Base-by-base conservation (phyloP, 140 eudicot species). In the Anethum foeniculum region DNA sequence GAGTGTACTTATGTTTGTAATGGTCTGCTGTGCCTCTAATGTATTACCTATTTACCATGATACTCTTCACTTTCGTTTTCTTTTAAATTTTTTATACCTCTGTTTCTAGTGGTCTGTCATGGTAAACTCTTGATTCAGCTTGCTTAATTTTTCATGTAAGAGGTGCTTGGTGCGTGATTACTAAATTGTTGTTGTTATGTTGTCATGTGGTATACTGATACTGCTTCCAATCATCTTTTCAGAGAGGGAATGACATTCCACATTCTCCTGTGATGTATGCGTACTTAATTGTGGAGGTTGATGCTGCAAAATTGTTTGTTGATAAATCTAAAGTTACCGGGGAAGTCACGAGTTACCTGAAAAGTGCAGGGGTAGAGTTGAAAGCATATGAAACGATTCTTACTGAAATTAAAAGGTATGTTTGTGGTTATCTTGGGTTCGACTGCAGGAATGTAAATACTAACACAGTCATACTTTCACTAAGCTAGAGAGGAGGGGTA, bases 181-280 rank as follows among this genome's bases (percentile, higher is more conserved):
- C 72, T 80, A 18, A 38, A 72, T 48, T 72, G 54, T 27, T 44
- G 30, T 72, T 77, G 77, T 44, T 7, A 36, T 77, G 32, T 82
- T 60, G 60, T 44, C 65, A 56, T 23, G 28, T 68, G 39, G 27
- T 80, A 25, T 27, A 77, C 51, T 72, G 28, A 48, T 80, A 67
- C 60, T 85, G 68, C 43, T 30, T 62, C 39, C 30, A n/a, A 43
- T 58, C 80, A 23, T 85, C 10, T 58, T 49, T 78, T 76, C 87
- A 94, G 98, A 92, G 98, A 88, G 99, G 99, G 79, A 91, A 81
- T 69, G 99, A 95, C 75, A 83, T 92, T 69, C 97, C 97, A 77
- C 92, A 91, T 90, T 92, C 97, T 76, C 99, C 99, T 67, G 99
- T 95, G 84, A 86, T 91, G 93, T 92, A 95, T 75, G 97, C 97